These are phyloP conservation scores for Diutina ranongensis DNA, from an alignment of 1,139 yeast species.

Conservation along the genomic window DNA sequence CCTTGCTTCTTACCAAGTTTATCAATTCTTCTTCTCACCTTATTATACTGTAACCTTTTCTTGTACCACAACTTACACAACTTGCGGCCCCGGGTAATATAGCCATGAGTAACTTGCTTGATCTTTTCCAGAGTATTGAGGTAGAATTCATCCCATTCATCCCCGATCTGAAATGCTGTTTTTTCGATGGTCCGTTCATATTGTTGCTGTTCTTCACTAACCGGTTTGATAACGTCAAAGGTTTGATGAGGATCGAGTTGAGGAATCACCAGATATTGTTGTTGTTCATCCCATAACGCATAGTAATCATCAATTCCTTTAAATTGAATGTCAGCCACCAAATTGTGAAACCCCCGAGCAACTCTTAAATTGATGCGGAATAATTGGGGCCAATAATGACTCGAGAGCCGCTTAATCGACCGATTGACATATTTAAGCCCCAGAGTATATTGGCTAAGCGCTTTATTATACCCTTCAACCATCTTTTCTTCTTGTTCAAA, in stretches of 20 bases:
- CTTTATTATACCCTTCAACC: not conserved
- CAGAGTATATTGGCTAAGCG: not conserved
- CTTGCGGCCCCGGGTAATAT: not conserved
- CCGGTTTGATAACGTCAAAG: not conserved
- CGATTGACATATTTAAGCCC: constrained; percentile 30
- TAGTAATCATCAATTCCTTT: constrained; percentile 31
- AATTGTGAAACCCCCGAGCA: constrained; percentile 19
- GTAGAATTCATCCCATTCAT: not conserved
- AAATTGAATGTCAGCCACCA: constrained; percentile 32
- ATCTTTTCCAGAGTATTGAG: not conserved
- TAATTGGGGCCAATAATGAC: constrained; percentile 23
- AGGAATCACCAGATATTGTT: constrained; percentile 11
- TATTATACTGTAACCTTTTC: constrained; percentile 18
- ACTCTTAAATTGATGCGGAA: constrained; percentile 24
- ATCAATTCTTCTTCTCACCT: constrained; percentile 27
- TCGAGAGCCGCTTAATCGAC: constrained; percentile 25
- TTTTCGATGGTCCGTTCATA: constrained; percentile 1
- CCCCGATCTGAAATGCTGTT: not conserved
- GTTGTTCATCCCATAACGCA: constrained; percentile 22
- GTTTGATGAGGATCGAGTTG: constrained; percentile 3
- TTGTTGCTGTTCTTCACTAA: not conserved
- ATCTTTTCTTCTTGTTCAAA: not conserved
- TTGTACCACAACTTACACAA: constrained; percentile 4
- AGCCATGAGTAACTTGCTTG: not conserved
- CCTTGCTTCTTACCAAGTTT: constrained; percentile 28